Base-by-base conservation (phyloP, 1,284 basidiomycete genomes). In the Ustanciosporium gigantosporum region DNA sequence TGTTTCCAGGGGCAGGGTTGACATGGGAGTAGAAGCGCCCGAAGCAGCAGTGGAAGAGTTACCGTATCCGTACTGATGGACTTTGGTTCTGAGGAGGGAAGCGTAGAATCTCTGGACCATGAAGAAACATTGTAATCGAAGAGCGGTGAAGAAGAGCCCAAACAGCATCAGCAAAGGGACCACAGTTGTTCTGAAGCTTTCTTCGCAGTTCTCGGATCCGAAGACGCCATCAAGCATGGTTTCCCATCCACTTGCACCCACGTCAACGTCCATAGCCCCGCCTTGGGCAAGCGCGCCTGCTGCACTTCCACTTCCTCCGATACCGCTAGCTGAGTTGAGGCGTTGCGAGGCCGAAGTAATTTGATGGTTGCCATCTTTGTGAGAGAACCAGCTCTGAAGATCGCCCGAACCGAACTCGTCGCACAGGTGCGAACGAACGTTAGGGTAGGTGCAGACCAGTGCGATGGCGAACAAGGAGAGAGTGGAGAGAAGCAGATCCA, bases 401-500 rank as follows among this genome's bases (percentile, higher is more conserved):
- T 61, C 58, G 5, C 58, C 47, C 6, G 58, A 61, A 4, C 60
- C 60, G 19, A 53, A 56, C 19, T 68, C 57, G 36, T 71, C 68
- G 46, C 68, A 71, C 19, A 68, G 37, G 6, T 61, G 55, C 17
- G 61, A 43, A 14, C 65, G 53, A 27, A 71, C 48, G 3, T 40
- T 41, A 8, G 68, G 58, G 17, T 69, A 69, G 16, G 68, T 67
- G 48, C 47, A 59, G 4, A 69, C 52, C 25, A 71, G 34, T 9
- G 53, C 47, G 2, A 71, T 41, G 1, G 68, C 59, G 9, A 66
- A 24, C 2, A 71, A 52, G 23, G 67, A 71, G 19, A 69, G 44
- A 8, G 68, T 62, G 0, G 49, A 67, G 35, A 71, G 55, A 14
- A 71, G 45, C 17, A 71, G 48, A 29, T 71, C 68, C 22, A 71